Evolutionary conservation across 2,329 filamentous ascomycete species (phyloP).

Genomic region (Aureobasidium musti): DNA sequence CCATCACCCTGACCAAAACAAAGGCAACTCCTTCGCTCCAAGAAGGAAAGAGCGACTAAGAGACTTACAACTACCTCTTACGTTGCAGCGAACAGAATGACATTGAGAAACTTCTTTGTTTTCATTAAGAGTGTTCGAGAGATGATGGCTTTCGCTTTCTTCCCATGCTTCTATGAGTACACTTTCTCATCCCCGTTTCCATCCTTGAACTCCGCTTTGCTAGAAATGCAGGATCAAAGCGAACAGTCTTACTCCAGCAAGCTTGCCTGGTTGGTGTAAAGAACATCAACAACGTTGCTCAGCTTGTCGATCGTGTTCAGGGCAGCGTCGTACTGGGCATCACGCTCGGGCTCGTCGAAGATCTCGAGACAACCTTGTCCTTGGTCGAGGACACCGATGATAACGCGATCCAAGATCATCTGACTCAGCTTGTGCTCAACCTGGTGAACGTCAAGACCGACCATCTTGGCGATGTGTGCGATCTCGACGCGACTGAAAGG

Average conservation of each 20-base stretch:
- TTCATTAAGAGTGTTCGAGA: background rate
- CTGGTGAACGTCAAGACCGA: constrained; percentile 91
- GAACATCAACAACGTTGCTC: constrained; percentile 92
- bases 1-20: too few species aligned
- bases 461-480: constrained; percentile 95
- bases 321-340: constrained; percentile 92
- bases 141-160: background rate
- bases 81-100: accelerated
- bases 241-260: constrained; percentile 70
- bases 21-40: too few species aligned
- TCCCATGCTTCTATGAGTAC: constrained; percentile 4
- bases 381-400: constrained; percentile 95
- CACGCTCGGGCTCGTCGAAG: constrained; percentile 90
- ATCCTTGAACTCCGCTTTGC: background rate
- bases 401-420: constrained; percentile 99
- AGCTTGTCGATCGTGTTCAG: constrained; percentile 95
- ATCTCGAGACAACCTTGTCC: constrained; percentile 97
- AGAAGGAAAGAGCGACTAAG: background rate
- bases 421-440: constrained; percentile 98
- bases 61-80: background rate
- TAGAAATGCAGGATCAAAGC: constrained; percentile 1
- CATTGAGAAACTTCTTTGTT: background rate
- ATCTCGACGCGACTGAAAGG: constrained; percentile 98
- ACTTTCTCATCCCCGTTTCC: background rate
- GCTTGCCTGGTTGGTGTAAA: constrained; percentile 97